phyloP scores from a whole-genome alignment of 768 basidiomycete species.

The Leucocoprinus leucothites region DNA sequence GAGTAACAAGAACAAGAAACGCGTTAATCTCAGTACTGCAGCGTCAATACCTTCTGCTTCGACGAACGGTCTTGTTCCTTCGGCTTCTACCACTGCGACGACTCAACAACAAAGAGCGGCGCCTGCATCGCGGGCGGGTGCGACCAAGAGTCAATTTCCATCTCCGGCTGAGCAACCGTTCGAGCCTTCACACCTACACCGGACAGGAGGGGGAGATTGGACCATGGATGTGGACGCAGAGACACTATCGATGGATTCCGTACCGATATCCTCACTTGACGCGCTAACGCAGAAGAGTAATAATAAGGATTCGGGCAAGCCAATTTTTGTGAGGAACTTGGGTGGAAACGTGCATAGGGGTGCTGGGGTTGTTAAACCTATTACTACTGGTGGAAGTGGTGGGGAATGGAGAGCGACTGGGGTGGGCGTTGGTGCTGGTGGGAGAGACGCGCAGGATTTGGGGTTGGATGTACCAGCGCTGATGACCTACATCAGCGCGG shows the following conservation, averaged over 20 bases:
- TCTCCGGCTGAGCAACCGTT: constrained; percentile 48
- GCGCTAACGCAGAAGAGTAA: constrained; percentile 38
- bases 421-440: constrained; percentile 3
- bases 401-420: constrained; percentile 14
- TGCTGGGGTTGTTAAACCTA: constrained; percentile 49
- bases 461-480: constrained; percentile 57
- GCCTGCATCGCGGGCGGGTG: too few relatives aligned
- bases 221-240: constrained; percentile 51
- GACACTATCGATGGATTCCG: constrained; percentile 35
- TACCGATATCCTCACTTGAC: constrained; percentile 53
- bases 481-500: constrained; percentile 54
- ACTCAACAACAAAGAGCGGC: too few relatives aligned
- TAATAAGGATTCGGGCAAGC: constrained; percentile 35
- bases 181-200: constrained; percentile 27
- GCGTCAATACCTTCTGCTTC: constrained; percentile 20
- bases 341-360: constrained; percentile 64
- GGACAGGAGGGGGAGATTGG: too few relatives aligned
- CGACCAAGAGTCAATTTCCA: constrained; percentile 31
- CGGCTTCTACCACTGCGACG: constrained; percentile 15
- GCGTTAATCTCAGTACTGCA: constrained; percentile 24
- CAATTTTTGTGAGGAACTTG: constrained; percentile 48
- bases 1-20: constrained; percentile 58
- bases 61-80: constrained; percentile 23
- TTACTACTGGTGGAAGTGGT: constrained; percentile 30
- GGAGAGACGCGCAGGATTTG: constrained; percentile 21